These are phyloP conservation scores for Coemansia sp. DNA, from an alignment of 192 early-diverging fungal species.

Conservation along the genomic window DNA sequence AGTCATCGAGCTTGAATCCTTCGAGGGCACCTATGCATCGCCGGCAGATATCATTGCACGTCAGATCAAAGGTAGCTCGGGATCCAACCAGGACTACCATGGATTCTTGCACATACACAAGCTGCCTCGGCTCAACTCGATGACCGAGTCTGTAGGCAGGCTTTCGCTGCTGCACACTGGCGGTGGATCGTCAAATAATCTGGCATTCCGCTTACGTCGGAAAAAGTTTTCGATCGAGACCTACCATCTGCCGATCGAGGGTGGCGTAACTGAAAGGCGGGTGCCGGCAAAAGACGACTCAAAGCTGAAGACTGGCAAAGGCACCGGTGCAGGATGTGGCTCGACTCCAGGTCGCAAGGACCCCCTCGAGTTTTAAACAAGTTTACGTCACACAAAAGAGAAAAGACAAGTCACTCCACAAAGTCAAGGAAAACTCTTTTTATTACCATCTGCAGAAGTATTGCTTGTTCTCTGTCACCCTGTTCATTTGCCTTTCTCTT, in stretches of 20 bases:
- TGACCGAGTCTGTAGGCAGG: slow-evolving; percentile 67
- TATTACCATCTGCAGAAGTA: no score
- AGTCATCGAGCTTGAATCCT: slow-evolving; percentile 88
- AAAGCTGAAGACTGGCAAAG: slow-evolving; percentile 5
- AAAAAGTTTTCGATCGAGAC: slow-evolving; percentile 92
- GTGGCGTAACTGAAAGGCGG: slow-evolving; percentile 68
- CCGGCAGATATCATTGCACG: slow-evolving; percentile 52
- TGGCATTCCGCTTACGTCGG: slow-evolving; percentile 85
- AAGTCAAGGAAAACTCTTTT: no score
- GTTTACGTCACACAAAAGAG: no score
- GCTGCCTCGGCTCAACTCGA: slow-evolving; percentile 71
- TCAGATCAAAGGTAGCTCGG: slow-evolving; percentile 54
- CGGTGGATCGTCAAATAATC: slow-evolving; percentile 60
- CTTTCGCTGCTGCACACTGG: slow-evolving; percentile 61
- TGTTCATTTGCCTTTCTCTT: no score
- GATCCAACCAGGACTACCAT: slow-evolving; percentile 67
- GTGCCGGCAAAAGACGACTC: slow-evolving; percentile 30
- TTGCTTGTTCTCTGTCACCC: no score
- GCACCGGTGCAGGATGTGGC: slow-evolving; percentile 45
- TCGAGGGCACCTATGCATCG: slow-evolving; percentile 65
- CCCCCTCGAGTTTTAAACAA: slow-evolving; percentile 50
- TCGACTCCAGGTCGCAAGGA: slow-evolving; percentile 45
- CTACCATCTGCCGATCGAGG: slow-evolving; percentile 93
- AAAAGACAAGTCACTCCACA: no score
- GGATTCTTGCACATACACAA: slow-evolving; percentile 87